These are phyloP conservation scores for Talaromyces islandicus DNA, from an alignment of 2,329 filamentous ascomycete genomes.

Conservation along the genomic window DNA sequence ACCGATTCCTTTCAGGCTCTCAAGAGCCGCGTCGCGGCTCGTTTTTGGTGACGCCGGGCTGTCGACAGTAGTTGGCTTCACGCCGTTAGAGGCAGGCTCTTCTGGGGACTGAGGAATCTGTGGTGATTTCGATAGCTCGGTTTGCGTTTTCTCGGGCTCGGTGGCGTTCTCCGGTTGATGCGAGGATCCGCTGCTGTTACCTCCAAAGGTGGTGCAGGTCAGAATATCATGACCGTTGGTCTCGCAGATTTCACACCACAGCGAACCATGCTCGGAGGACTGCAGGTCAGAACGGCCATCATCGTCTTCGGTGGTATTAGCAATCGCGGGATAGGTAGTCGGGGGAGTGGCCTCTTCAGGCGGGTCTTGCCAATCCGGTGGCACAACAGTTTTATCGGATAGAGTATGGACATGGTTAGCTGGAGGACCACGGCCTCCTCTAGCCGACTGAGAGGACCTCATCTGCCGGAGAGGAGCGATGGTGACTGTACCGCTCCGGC, in stretches of 20 bases:
- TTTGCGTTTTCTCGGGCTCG: background rate
- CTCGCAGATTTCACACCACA: constrained; percentile 96
- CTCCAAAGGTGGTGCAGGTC: constrained; percentile 76
- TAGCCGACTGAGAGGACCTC: constrained; percentile 19
- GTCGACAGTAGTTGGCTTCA: constrained; percentile 12
- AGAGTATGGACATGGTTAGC: constrained; percentile 33
- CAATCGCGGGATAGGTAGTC: constrained; percentile 20
- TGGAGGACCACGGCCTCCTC: constrained; percentile 20
- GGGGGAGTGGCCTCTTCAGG: constrained; percentile 16
- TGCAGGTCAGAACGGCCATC: constrained; percentile 36
- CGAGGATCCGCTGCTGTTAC: constrained; percentile 31
- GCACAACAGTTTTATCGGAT: constrained; percentile 39
- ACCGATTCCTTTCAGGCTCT: constrained; percentile 38
- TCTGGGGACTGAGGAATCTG: constrained; percentile 6
- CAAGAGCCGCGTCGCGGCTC: constrained; percentile 35
- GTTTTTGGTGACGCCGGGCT: constrained; percentile 28
- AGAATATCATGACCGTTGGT: constrained; percentile 87
- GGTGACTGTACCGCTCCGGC: constrained; percentile 32
- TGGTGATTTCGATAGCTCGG: background rate
- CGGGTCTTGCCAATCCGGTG: constrained; percentile 34
- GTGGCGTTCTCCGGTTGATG: background rate
- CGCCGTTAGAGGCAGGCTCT: constrained; percentile 12
- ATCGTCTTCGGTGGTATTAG: constrained; percentile 23
- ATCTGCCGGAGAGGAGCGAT: constrained; percentile 26
- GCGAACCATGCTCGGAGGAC: constrained; percentile 65